phyloP scores from a whole-genome alignment of 257 asterid genomes.

The Paulownia fortunei region DNA sequence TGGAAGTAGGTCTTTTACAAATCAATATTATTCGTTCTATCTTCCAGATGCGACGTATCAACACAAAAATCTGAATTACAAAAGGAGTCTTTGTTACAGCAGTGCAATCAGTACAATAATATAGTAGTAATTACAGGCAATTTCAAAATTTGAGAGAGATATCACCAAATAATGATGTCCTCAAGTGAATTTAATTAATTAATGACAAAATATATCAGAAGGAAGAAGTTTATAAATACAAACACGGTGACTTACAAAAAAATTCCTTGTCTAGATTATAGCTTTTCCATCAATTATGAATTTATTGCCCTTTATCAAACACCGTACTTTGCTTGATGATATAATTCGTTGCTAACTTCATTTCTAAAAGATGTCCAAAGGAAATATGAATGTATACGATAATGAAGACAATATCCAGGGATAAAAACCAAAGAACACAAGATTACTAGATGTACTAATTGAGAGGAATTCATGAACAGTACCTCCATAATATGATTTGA shows the following conservation, averaged over 20 bases:
- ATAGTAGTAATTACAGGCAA: background rate
- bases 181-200: background rate
- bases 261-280: background rate
- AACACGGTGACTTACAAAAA: no score
- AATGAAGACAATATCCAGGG: background rate
- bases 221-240: background rate
- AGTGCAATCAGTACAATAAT: background rate
- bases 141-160: background rate
- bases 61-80: background rate
- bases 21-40: background rate
- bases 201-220: background rate
- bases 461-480: conserved; percentile 25
- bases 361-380: background rate
- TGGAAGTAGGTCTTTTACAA: background rate
- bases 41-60: background rate
- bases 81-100: background rate
- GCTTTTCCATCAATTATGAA: conserved; percentile 12
- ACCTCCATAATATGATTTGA: conserved; percentile 91
- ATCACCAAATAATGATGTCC: background rate
- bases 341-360: background rate
- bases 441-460: conserved; percentile 3
- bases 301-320: background rate
- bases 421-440: background rate
- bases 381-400: background rate
- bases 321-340: conserved; percentile 1